phyloP scores from a whole-genome alignment of 2,329 filamentous ascomycete species.

The Stachybotrys chlorohalonatus region DNA sequence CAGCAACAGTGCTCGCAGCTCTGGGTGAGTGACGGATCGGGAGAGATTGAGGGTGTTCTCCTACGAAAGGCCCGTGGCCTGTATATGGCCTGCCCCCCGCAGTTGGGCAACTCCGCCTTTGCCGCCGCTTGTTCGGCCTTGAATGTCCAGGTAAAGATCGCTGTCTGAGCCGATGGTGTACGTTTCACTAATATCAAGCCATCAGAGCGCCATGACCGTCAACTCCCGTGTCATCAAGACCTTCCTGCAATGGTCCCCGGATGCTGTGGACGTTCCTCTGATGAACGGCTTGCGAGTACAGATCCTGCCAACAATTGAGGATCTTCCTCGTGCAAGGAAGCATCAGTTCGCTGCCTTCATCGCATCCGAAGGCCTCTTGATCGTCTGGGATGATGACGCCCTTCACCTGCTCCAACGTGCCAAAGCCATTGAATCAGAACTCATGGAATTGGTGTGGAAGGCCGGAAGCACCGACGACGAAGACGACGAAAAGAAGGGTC shows the following conservation, averaged over 20 bases:
- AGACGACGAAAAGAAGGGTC: constrained; percentile 39
- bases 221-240: constrained; percentile 74
- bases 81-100: constrained; percentile 65
- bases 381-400: constrained; percentile 79
- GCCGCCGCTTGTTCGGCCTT: constrained; percentile 57
- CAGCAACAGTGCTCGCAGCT: constrained; percentile 68
- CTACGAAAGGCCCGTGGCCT: constrained; percentile 57
- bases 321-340: constrained; percentile 62
- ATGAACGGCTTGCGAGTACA: constrained; percentile 71
- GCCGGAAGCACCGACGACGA: constrained; percentile 46
- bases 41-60: constrained; percentile 63
- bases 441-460: constrained; percentile 72
- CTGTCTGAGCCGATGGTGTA: not conserved
- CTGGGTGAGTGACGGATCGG: constrained; percentile 63
- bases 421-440: constrained; percentile 62
- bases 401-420: constrained; percentile 61
- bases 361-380: constrained; percentile 57
- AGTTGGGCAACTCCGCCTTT: constrained; percentile 53
- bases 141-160: constrained; percentile 54
- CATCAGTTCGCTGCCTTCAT: constrained; percentile 77
- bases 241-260: constrained; percentile 63
- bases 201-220: constrained; percentile 69
- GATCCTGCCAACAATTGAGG: constrained; percentile 62
- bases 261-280: constrained; percentile 65
- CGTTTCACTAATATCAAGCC: not conserved